Base-by-base conservation (phyloP, 2,329 filamentous ascomycete species). In the Pyricularia sp. region DNA sequence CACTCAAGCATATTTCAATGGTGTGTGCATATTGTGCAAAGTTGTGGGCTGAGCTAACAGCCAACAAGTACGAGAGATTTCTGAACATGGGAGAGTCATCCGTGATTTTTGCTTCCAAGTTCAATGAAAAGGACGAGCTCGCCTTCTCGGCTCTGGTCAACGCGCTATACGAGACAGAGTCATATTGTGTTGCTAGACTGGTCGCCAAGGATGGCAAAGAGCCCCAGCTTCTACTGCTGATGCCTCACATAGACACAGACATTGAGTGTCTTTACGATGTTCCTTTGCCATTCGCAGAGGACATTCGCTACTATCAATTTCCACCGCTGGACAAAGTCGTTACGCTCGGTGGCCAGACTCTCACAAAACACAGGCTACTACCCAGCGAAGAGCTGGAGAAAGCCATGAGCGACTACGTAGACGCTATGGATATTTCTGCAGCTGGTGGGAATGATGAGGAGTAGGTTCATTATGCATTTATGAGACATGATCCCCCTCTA, bases 281-380 rank as follows among this genome's bases (percentile, higher is more conserved):
- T 1, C 91, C 94, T 44, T 80, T 97, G 6, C 94, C 94, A 0
- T 99, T 97, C 71, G 88, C 91, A 2, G 94, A 99, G 78, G 94
- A 99, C 72, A 81, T 97, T 62, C 85, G 94, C 44, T 83, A 83
- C n/a, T 97, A 97, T 74, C 88, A 87, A 66, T 99, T 99, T 69
- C 92, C 94, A 6, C 91, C 93, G 0, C 78, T 99, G 12, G 93
- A 96, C 73, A 89, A 85, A 67, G 88, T 97, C 31, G 78, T 96
- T 66, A 97, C 93, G 0, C 83, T 96, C n/a, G 91, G 87, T 12
- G 93, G 93, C 0, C 89, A 90, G 68, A 82, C 84, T 9, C 78
- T 97, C 62, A 90, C 84, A 12, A 87, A 93, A 70, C 93, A 99
- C 69, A 88, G 91, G 44, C 87, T 96, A 66, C 79, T 99, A 1